Evolutionary conservation across 140 eudicot species (phyloP), one percentile per base, ranked within the genome.

Genomic region (Oenanthe javanica): DNA sequence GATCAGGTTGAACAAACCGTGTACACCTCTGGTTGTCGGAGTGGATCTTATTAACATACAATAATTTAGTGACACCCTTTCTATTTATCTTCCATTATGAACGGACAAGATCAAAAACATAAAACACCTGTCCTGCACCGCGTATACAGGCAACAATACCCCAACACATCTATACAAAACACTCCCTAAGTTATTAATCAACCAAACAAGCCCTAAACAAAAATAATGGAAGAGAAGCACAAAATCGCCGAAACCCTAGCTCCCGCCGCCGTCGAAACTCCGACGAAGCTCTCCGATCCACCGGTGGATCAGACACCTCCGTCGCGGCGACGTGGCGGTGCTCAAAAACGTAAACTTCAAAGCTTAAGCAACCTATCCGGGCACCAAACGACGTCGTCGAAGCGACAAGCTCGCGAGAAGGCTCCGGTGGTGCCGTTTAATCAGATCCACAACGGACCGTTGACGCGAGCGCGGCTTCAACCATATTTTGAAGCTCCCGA

Each of bases 321-420:
- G 4, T 86, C 97, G 16, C 90, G 98, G 59, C 86, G 98, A 49
- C 85, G 98, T 55, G 96, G 97, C 72, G 93, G 93, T 57, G 92
- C 90, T 8, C 82, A 83, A 50, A 94, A 94, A 87, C 83, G 98
- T 18, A 92, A 94, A 83, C 84, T 88, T 23, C 72, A 87, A 25
- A 84, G 78, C 52, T n/a, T 83, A 13, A 78, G 81, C 75, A 89
- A 82, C 84, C 36, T 86, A 31, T 80, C 94, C 74, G 81, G 87
- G 70, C 86, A 89, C 19, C 90, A 80, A 10, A 59, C 92, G 63
- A 70, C 88, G 45, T 88, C 91, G 14, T 83, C 93, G 46, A 92
- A 94, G 91, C 92, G 97, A 7, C 95, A 89, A 81, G 85, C 96
- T 43, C 91, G 98, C 36, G 98, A 94, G 84, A 94, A 89, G 85